phyloP scores from a whole-genome alignment of 2,329 filamentous ascomycete species.

The Exophiala bonariae region DNA sequence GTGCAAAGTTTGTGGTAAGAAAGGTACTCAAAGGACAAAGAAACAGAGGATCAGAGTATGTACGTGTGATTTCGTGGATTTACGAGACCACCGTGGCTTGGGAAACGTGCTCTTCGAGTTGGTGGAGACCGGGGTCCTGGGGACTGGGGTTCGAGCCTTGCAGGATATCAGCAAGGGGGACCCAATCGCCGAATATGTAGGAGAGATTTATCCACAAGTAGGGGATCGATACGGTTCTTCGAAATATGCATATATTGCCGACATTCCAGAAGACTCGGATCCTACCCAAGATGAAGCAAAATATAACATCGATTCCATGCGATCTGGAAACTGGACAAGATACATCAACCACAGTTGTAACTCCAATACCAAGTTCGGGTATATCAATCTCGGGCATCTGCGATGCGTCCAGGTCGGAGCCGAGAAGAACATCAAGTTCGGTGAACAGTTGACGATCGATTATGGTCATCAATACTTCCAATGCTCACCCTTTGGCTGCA shows the following conservation, averaged over 20 bases:
- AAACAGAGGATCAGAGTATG: background rate
- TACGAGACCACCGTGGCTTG: background rate
- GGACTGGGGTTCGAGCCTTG: conserved; percentile 21
- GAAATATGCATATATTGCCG: too few relatives aligned
- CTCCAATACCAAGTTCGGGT: conserved; percentile 11
- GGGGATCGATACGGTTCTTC: background rate
- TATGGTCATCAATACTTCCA: conserved; percentile 21
- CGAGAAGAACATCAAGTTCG: conserved; percentile 12
- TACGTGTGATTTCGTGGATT: background rate
- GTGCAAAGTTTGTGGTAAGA: too few relatives aligned
- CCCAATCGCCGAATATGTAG: conserved; percentile 22
- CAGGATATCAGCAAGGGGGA: conserved; percentile 11
- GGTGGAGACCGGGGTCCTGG: conserved; percentile 9
- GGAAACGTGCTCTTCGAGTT: conserved; percentile 16
- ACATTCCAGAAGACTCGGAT: too few relatives aligned
- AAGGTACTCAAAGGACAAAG: too few relatives aligned
- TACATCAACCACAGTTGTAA: conserved; percentile 26
- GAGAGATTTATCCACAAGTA: conserved; percentile 19
- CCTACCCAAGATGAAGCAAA: too few relatives aligned
- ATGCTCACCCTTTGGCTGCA: conserved; percentile 9
- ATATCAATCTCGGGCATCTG: conserved; percentile 10
- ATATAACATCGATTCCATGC: conserved; percentile 12
- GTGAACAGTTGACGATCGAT: conserved; percentile 21
- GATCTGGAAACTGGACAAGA: conserved; percentile 25
- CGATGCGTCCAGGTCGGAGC: conserved; percentile 8